These are phyloP conservation scores for Setaria viridis DNA, from an alignment of 202 grass and related monocot species.

Conservation along the genomic window DNA sequence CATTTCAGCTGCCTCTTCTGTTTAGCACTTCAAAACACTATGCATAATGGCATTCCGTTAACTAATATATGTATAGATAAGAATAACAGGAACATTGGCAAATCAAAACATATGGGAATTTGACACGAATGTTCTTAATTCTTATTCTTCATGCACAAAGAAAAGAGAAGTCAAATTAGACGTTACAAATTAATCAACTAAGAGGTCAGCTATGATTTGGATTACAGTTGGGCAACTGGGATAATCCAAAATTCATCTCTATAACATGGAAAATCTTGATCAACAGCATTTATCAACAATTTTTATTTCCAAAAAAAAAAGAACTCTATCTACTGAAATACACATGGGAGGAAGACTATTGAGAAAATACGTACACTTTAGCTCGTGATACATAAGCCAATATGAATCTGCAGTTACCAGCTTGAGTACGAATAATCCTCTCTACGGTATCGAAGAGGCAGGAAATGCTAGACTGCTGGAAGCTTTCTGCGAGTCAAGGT, in stretches of 20 bases:
- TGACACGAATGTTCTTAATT: not conserved
- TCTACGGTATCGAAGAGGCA: constrained; percentile 79
- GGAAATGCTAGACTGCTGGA: constrained; percentile 93
- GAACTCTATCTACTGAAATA: constrained; percentile 11
- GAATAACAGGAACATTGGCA: constrained; percentile 23
- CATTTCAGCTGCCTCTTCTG: constrained; percentile 21
- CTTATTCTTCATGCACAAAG: constrained; percentile 21
- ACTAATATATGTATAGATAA: constrained; percentile 5
- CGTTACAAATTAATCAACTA: constrained; percentile 29
- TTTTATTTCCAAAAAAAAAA: not conserved
- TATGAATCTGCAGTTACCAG: constrained; percentile 79
- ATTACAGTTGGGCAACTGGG: not conserved
- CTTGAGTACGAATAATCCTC: constrained; percentile 66
- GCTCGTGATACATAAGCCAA: constrained; percentile 90
- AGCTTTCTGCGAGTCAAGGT: constrained; percentile 88
- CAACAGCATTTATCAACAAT: not conserved
- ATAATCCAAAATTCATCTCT: not conserved
- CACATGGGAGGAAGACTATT: constrained; percentile 17
- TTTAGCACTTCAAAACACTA: not conserved
- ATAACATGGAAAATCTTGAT: constrained; percentile 28
- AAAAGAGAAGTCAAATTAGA: constrained; percentile 28
- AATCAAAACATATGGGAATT: not conserved
- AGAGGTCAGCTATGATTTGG: not conserved
- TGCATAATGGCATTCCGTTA: not conserved
- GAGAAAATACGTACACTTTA: constrained; percentile 79